A percentile compares a stretch with the other conserved stretches of the same genome.
phyloP scores from a whole-genome alignment of 78 protist genomes.

The Planoprotostelium fungivorum region DNA sequence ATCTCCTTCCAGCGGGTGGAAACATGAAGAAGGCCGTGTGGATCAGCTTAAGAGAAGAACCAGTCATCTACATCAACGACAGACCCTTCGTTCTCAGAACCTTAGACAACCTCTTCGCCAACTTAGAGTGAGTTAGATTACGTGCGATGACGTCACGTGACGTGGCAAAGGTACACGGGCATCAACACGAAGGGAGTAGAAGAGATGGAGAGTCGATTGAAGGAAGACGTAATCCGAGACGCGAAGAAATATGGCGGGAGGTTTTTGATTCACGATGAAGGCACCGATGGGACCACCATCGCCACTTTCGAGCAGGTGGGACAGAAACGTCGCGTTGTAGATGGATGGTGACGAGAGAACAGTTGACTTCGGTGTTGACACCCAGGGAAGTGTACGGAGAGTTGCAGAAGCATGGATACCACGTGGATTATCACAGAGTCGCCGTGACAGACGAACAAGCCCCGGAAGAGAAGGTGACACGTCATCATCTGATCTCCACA shows the following conservation, averaged over 20 bases:
- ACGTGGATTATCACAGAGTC: constrained; percentile 5
- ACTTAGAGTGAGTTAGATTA: neutral
- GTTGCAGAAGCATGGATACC: constrained; percentile 1
- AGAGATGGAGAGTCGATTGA: neutral
- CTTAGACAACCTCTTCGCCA: neutral
- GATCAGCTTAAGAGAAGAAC: constrained; percentile 12
- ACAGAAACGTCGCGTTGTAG: no score
- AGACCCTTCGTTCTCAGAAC: constrained; percentile 6
- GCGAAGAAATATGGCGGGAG: constrained; percentile 9
- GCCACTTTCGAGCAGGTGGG: neutral
- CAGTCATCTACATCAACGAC: constrained; percentile 15
- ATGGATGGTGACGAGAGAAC: neutral
- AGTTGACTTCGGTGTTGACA: constrained; percentile 1
- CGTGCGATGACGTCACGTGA: neutral
- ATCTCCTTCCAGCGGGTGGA: no score
- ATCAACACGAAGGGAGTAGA: constrained; percentile 1
- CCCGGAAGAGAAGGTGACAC: constrained; percentile 7
- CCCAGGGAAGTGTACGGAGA: constrained; percentile 4
- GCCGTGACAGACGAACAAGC: constrained; percentile 25
- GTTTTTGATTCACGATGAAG: neutral
- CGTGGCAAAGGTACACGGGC: neutral
- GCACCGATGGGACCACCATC: neutral
- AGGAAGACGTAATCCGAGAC: neutral
- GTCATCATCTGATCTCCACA: neutral
- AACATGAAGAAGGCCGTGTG: neutral